Base-by-base conservation (phyloP, 768 basidiomycete genomes). In the Lepiota brunneoincarnata region DNA sequence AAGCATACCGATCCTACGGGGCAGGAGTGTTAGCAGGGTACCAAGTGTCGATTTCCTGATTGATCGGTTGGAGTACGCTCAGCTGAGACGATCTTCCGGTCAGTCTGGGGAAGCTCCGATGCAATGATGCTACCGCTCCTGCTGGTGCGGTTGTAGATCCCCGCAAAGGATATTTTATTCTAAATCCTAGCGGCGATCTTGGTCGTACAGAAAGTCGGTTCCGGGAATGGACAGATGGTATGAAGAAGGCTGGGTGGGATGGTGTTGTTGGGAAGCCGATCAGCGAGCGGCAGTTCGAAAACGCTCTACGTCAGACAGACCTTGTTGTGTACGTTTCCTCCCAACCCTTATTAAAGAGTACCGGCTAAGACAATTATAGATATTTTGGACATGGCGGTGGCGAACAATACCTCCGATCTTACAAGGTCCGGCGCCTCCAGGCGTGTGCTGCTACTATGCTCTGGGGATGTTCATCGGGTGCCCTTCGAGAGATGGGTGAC, bases 331-430 rank as follows among this genome's bases (percentile, higher is more conserved):
- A 67, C 65, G 93, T 84, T 24, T 17, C 17, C 6, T 41, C n/a
- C 12, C 50, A 17, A 49, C 50, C 21, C 24, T 1, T 31, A 1
- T 3, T 23, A n/a, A 23, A 41, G 28, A 18, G 46, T 51, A 5
- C 26, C 46, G 7, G 36, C 39, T 55, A 12, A 46, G 37, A 51
- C 43, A 45, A 53, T 12, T 21, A 17, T 44, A 98, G 96, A 10
- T 99, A 98, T 69, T 97, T 98, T 64, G 97, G 97, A 12, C 97
- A 99, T 62, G 93, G 93, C 2, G 95, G 95, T 6, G 95, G 84
- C 1, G 95, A 98, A 64, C 96, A 98, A 61, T 99, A 96, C 63
- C 78, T 91, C 6, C 87, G 91, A 2, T 91, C 93, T 2, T 87
- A 91, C 66, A 89, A 87, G 62, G 83, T 99, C 49, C 79, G 91